Base-by-base conservation (phyloP, 108 stramenopile species). In the Asterionellopsis glacialis region DNA sequence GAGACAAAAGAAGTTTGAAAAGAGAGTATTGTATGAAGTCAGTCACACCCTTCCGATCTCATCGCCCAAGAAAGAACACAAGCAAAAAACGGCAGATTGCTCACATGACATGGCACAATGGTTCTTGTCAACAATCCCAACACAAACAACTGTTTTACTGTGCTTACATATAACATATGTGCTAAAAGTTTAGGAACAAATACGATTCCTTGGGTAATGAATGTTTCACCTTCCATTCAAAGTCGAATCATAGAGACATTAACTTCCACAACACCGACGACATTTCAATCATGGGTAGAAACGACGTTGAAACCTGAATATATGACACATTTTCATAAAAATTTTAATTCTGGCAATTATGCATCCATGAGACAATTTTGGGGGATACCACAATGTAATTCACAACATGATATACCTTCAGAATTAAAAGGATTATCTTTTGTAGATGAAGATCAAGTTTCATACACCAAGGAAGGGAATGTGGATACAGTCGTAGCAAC, bases 181-280 rank as follows among this genome's bases (percentile, higher is more conserved):
- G 66, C 66, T 5, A 14, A 23, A 48, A 52, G 50, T 27, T 59
- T 67, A 10, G 66, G 66, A 11, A 50, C 59, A 42, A 67, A 67
- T 48, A 61, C 60, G 15, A 67, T 67, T 21, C 66, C 66, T 9
- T 67, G 66, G 66, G 66, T 61, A 6, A 43, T 67, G 28, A 7
- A 53, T 15, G 66, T 67, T 11, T 67, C 66, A 26, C 50, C 49
- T 6, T 39, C 41, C n/a, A 61, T 48, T 43, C 16, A 21, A 16
- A 18, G 9, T 2, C 66, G 66, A n/a, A 42, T 67, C 5, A 41
- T 43, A 48, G 45, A 22, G 19, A n/a, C 9, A 13, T 9, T 28
- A 21, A 33, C 52, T 4, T 25, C 25, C 2, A 2, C 33, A 2
- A 33, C 33, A 33, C 33, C 33, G 33, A 0, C 41, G 18, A 1